Conservation (phyloP, 345 rosid species). For the Linum lewisii region DNA sequence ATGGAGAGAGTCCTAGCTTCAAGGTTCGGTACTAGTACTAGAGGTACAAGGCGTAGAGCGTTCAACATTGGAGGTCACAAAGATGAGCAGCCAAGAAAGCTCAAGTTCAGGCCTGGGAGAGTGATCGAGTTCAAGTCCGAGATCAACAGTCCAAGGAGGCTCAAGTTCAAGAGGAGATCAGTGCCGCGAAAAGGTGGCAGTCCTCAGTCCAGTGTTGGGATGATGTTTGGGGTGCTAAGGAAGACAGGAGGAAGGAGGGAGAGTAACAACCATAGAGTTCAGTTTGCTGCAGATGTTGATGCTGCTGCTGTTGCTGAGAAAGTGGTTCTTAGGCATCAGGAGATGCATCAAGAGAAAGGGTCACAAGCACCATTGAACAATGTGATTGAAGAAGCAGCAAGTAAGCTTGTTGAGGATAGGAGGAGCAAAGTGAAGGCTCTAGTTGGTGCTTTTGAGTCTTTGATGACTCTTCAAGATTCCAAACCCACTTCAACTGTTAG, state of each 20-base stretch:
- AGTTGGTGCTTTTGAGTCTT: slow-evolving; percentile 24
- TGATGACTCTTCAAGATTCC: slow-evolving; percentile 20
- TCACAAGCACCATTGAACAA: slow-evolving; percentile 13
- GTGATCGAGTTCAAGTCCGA: slow-evolving; percentile 9
- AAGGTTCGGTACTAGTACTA: slow-evolving; percentile 7
- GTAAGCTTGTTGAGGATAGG: slow-evolving; percentile 17
- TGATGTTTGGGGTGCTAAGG: not conserved
- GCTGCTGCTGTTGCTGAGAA: slow-evolving; percentile 5
- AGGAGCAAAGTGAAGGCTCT: slow-evolving; percentile 24
- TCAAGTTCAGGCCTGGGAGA: slow-evolving; percentile 13
- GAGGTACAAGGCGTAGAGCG: slow-evolving; percentile 22
- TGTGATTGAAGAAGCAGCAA: slow-evolving; percentile 23
- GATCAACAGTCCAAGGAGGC: slow-evolving; percentile 8
- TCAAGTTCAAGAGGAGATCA: slow-evolving; percentile 10
- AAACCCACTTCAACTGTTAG: slow-evolving; percentile 3
- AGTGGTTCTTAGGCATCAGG: slow-evolving; percentile 14
- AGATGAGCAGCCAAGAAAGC: slow-evolving; percentile 11
- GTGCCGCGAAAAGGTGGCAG: not conserved
- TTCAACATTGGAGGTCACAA: slow-evolving; percentile 12
- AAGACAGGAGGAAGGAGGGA: not conserved
- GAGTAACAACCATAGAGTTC: not conserved
- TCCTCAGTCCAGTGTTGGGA: slow-evolving; percentile 1
- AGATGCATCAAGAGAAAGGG: slow-evolving; percentile 12
- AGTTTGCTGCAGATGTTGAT: not conserved
- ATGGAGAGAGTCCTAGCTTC: slow-evolving; percentile 9